Evolutionary conservation across 371 early-diverging fungal genomes (phyloP), one percentile per base, ranked within the genome.

Genomic region (Zopfochytrium polystomum): DNA sequence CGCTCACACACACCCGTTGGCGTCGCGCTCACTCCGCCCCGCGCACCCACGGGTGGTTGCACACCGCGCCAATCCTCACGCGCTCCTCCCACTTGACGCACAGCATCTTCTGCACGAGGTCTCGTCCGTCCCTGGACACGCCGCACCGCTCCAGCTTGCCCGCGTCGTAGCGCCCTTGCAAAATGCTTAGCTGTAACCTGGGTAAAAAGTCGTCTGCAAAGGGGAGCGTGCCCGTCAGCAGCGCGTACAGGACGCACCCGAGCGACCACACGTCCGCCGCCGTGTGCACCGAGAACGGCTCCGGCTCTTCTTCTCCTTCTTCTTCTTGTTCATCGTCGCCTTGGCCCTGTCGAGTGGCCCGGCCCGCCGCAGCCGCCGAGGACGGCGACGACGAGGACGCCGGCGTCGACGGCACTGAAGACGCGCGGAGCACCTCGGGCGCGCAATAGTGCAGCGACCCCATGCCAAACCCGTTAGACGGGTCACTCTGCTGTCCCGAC

Each of bases 221-320:
- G 2, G 94, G 92, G 25, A 92, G 74, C 27, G 66, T 60, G 13
- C 90, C 90, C 0, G 83, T 77, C 18, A 89, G 63, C 48, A 91
- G 65, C 2, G 88, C 85, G 67, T 81, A 92, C 15, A 92, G 63
- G 0, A 91, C 78, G 11, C 90, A 84, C 0, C 90, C 94, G 7
- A 92, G 71, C 0, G 90, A 80, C 94, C 94, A 93, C 22, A 95
- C 77, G 65, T 93, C 92, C 2, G 85, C 71, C 1, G 74, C 67
- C 2, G 88, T 77, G 45, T 76, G 65, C 4, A 81, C 33, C n/a
- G 82, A 71, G 3, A 57, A 51, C 9, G 38, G 38, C 38, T 48
- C 15, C 7, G 38, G 38, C 38, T 7, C 11, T 18, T 7, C 7
- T 18, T 18, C 75, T 11, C 11, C 7, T 38, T 38, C 38, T 7